Evolutionary conservation across 2,329 filamentous ascomycete species (phyloP).

Genomic region (Calonectria pseudoreteaudii): DNA sequence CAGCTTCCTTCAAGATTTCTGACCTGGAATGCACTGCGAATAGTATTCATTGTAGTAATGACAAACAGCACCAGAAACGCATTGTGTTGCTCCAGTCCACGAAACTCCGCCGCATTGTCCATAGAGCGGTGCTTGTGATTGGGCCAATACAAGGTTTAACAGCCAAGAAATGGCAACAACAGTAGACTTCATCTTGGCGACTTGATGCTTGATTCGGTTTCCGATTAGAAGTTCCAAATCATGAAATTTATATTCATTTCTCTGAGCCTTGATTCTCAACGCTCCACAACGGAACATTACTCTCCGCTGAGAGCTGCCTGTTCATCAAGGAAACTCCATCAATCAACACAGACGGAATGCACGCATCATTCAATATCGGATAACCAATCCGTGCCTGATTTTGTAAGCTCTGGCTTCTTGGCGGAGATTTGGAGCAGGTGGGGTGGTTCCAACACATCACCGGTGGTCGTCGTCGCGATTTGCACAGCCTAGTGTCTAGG

Average conservation of each 20-base stretch:
- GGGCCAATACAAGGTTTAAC: constrained; percentile 12
- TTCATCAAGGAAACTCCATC: constrained; percentile 16
- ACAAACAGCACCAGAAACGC: constrained; percentile 22
- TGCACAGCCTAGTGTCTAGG: not conserved
- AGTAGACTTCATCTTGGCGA: constrained; percentile 8
- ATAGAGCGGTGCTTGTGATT: constrained; percentile 19
- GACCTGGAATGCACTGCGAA: constrained; percentile 29
- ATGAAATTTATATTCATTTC: constrained; percentile 4
- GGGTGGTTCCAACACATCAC: not conserved
- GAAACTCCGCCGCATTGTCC: constrained; percentile 24
- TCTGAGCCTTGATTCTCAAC: not conserved
- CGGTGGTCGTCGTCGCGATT: not conserved
- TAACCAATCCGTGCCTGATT: not conserved
- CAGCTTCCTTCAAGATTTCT: not conserved
- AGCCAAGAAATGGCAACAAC: constrained; percentile 7
- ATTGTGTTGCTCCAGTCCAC: constrained; percentile 20
- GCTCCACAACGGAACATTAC: constrained; percentile 5
- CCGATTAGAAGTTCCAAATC: not conserved
- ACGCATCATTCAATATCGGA: not conserved
- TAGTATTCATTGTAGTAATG: constrained; percentile 24
- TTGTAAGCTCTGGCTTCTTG: not conserved
- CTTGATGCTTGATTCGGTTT: not conserved
- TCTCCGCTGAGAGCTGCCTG: not conserved
- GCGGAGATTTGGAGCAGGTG: not conserved
- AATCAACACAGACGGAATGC: constrained; percentile 2